Percentiles rank a stretch among this genome's conserved stretches.
These are phyloP conservation scores for Buxus sempervirens DNA, from an alignment of 164 flowering plant genomes.

Conservation along the genomic window DNA sequence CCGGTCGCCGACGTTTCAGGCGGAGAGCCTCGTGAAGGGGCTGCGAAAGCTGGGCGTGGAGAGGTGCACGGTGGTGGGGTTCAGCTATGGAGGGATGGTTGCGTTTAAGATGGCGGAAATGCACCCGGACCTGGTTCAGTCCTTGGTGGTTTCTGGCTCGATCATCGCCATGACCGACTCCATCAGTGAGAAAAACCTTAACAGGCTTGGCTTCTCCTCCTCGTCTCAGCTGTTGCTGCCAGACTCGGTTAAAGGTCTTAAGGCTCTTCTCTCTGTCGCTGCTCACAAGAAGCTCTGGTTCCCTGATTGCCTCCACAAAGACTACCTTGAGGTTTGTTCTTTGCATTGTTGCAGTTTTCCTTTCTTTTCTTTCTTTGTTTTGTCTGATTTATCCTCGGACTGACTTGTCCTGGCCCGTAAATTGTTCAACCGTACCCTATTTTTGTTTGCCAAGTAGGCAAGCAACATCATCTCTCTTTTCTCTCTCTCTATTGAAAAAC, in stretches of 20 bases:
- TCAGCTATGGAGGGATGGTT: slow-evolving; percentile 91
- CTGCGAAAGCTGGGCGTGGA: slow-evolving; percentile 56
- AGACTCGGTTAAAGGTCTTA: slow-evolving; percentile 59
- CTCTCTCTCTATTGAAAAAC: no score
- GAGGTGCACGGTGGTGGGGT: slow-evolving; percentile 59
- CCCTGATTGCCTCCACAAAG: slow-evolving; percentile 58
- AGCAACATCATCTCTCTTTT: no score
- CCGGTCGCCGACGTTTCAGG: slow-evolving; percentile 67
- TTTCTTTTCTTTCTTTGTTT: no score
- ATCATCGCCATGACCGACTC: slow-evolving; percentile 65
- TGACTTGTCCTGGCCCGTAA: no score
- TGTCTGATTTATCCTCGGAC: no score
- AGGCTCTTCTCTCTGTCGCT: slow-evolving; percentile 63
- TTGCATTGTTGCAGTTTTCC: background rate
- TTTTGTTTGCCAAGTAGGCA: no score
- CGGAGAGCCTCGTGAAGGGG: slow-evolving; percentile 53
- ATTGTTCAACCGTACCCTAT: no score
- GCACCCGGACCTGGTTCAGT: slow-evolving; percentile 52
- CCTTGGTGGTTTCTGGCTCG: slow-evolving; percentile 70
- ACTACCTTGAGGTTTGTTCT: slow-evolving; percentile 58
- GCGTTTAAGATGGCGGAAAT: slow-evolving; percentile 68
- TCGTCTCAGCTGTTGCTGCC: slow-evolving; percentile 71
- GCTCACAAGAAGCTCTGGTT: slow-evolving; percentile 67
- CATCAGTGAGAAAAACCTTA: slow-evolving; percentile 32
- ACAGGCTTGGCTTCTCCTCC: slow-evolving; percentile 56